Conservation (phyloP, 129 eudicot genomes). For the Arctium minus region DNA sequence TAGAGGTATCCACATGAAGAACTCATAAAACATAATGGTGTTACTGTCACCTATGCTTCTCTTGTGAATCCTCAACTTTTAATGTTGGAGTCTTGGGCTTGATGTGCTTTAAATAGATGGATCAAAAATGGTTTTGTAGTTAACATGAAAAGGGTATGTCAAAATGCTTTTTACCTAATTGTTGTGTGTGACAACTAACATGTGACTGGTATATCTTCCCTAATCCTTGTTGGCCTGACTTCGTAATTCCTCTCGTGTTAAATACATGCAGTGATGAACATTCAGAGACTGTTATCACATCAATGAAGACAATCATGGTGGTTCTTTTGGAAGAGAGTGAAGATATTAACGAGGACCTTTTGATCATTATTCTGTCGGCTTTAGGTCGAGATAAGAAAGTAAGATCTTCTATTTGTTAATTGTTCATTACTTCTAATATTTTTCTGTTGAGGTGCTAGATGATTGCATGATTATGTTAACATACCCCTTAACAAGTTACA, state of each 20-base stretch:
- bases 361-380: slow-evolving; percentile 58
- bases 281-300: slow-evolving; percentile 63
- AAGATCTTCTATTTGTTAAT: slow-evolving; percentile 11
- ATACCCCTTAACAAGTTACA: not conserved
- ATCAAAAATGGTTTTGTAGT: not conserved
- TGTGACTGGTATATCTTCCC: not conserved
- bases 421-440: not conserved
- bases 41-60: too few relatives aligned
- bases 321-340: slow-evolving; percentile 95
- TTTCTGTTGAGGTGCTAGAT: slow-evolving; percentile 1
- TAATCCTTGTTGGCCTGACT: not conserved
- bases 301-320: slow-evolving; percentile 90
- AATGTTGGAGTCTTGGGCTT: too few relatives aligned
- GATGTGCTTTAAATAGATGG: too few relatives aligned
- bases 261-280: slow-evolving; percentile 75
- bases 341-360: slow-evolving; percentile 68
- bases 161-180: not conserved
- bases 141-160: not conserved
- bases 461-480: not conserved
- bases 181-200: not conserved
- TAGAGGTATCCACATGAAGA: too few relatives aligned
- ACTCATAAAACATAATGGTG: too few relatives aligned
- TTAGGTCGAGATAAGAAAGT: slow-evolving; percentile 81
- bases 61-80: too few relatives aligned
- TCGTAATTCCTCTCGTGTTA: not conserved